Evolutionary conservation across 768 basidiomycete species (phyloP).

Genomic region (Krasilnikovozyma curviuscula): DNA sequence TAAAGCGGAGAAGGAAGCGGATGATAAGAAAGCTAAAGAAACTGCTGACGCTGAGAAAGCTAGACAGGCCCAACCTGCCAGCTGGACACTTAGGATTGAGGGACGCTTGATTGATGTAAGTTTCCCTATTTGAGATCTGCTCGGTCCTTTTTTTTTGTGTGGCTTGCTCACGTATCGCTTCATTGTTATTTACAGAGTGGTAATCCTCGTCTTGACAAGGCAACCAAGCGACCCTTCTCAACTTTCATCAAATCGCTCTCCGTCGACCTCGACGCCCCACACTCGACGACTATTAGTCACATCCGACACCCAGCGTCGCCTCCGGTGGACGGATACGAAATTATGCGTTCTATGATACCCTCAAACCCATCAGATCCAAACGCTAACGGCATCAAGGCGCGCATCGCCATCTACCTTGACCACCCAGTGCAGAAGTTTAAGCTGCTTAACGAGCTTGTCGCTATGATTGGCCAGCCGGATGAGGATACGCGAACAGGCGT

Average conservation of each 20-base stretch:
- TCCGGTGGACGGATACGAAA: too few relatives aligned
- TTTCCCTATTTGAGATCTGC: not conserved
- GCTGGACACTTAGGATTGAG: conserved; percentile 73
- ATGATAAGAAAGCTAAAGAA: too few relatives aligned
- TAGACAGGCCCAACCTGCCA: conserved; percentile 38
- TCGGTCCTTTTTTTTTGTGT: not conserved
- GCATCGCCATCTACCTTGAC: conserved; percentile 68
- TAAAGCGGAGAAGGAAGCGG: conserved; percentile 78
- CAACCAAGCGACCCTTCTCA: conserved; percentile 52
- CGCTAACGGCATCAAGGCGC: conserved; percentile 73
- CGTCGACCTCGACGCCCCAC: conserved; percentile 63
- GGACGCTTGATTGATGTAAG: conserved; percentile 48
- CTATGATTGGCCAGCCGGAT: conserved; percentile 52
- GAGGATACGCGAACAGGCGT: conserved; percentile 68
- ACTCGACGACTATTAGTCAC: too few relatives aligned
- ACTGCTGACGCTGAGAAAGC: too few relatives aligned
- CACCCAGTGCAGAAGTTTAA: conserved; percentile 76
- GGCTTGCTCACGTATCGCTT: not conserved
- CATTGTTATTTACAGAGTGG: conserved; percentile 15
- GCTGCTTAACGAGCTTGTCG: conserved; percentile 45
- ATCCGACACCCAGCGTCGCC: too few relatives aligned
- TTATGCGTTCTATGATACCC: conserved; percentile 53
- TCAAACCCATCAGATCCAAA: conserved; percentile 43
- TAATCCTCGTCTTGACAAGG: conserved; percentile 23
- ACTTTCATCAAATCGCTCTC: conserved; percentile 65